Conservation (phyloP, 148 eudicot genomes). For the Diospyros kaki region DNA sequence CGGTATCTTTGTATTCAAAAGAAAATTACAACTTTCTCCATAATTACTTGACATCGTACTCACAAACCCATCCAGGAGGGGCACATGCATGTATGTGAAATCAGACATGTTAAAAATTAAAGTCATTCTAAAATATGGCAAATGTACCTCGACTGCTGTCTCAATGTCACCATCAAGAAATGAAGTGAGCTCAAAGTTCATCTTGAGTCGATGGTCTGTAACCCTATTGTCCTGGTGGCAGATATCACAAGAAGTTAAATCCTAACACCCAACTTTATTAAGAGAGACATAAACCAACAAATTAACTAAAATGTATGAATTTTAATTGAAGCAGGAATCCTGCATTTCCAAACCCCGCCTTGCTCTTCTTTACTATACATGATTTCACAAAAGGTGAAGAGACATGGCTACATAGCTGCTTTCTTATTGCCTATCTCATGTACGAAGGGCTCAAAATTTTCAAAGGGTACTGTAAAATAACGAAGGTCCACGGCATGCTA, state of each 20-base stretch:
- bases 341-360: too few relatives aligned
- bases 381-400: too few relatives aligned
- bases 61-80: neutral
- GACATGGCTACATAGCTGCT: neutral
- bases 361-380: too few relatives aligned
- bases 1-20: neutral
- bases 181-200: slow-evolving; percentile 85
- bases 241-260: neutral
- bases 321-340: too few relatives aligned
- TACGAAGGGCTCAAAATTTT: neutral
- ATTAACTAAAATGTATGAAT: too few relatives aligned
- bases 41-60: neutral
- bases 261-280: neutral
- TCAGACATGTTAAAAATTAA: neutral
- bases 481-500: too few relatives aligned
- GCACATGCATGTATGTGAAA: neutral
- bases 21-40: too few relatives aligned
- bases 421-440: neutral
- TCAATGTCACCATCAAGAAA: slow-evolving; percentile 87
- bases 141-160: slow-evolving; percentile 78
- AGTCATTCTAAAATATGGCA: neutral
- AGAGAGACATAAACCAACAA: too few relatives aligned
- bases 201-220: slow-evolving; percentile 89
- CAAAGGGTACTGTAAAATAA: neutral
- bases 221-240: slow-evolving; percentile 81